These are phyloP conservation scores for Chlamydomonas sp. DNA, from an alignment of 139 green algal species.

Conservation along the genomic window DNA sequence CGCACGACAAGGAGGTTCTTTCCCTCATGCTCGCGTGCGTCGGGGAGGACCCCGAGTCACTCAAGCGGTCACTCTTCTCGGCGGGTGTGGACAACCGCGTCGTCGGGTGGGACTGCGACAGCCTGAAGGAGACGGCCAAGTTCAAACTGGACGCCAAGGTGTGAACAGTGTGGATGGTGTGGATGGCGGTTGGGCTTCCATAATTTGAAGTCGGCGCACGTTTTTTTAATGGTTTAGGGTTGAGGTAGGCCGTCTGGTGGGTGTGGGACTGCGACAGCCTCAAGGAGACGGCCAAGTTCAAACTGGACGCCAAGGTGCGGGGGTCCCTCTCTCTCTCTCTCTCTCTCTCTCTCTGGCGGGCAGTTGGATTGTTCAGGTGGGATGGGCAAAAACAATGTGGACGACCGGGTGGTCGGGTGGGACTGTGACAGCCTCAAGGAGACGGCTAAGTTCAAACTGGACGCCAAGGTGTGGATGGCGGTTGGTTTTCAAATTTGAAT, in stretches of 20 bases:
- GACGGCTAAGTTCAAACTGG: constrained; percentile 22
- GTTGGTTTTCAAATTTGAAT: too few species aligned
- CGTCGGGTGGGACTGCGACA: constrained; percentile 19
- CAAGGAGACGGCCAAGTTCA: constrained; percentile 20
- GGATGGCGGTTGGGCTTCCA: too few species aligned
- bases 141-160: constrained; percentile 30
- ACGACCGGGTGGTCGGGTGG: constrained; percentile 29
- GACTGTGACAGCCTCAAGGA: constrained; percentile 25
- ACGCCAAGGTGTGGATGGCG: too few species aligned
- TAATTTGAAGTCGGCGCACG: too few species aligned
- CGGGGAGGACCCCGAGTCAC: constrained; percentile 4
- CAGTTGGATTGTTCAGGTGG: too few species aligned
- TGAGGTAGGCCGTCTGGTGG: too few species aligned
- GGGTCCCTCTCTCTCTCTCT: too few species aligned
- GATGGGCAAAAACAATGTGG: too few species aligned
- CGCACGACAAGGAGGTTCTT: too few species aligned
- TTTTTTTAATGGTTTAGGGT: too few species aligned
- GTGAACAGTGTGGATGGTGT: constrained; percentile 28
- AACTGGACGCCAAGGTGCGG: constrained; percentile 27
- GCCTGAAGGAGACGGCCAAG: constrained; percentile 20
- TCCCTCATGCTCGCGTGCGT: too few species aligned
- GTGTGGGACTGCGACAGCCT: constrained; percentile 19
- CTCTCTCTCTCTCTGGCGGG: too few species aligned
- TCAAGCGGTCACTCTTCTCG: background rate
- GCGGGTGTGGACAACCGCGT: constrained; percentile 35